Evolutionary conservation across 2,329 filamentous ascomycete species (phyloP).

Genomic region (Chrysoporthe austroafricana): DNA sequence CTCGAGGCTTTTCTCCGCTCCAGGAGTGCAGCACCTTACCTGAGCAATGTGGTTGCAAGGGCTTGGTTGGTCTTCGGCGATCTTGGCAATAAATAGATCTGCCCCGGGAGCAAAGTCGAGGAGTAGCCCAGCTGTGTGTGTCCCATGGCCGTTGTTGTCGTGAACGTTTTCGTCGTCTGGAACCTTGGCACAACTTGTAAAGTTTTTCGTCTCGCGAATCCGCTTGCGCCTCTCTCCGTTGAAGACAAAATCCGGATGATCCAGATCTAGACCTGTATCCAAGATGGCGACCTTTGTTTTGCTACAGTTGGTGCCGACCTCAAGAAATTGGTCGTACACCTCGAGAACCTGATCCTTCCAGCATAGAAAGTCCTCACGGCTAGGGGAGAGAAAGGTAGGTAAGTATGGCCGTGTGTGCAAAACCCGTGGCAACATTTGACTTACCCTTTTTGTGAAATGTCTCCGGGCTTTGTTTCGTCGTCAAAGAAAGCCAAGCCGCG

Average conservation of each 20-base stretch:
- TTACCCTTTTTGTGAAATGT: neutral
- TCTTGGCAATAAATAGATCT: neutral
- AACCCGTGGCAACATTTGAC: neutral
- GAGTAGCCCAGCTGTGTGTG: neutral
- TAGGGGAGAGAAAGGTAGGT: neutral
- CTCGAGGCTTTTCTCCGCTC: too few species aligned
- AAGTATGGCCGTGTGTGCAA: neutral
- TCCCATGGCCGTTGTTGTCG: neutral
- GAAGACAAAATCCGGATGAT: neutral
- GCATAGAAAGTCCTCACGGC: neutral
- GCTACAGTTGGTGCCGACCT: neutral
- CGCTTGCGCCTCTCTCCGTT: neutral
- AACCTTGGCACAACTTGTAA: neutral
- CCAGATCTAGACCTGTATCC: neutral
- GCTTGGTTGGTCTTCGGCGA: neutral
- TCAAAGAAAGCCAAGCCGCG: neutral
- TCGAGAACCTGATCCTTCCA: neutral
- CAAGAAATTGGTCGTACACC: neutral
- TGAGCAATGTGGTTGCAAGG: neutral
- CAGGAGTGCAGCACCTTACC: neutral
- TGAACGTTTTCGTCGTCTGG: neutral
- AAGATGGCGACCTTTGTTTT: neutral
- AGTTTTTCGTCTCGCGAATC: neutral
- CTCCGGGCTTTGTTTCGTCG: neutral
- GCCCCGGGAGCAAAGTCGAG: neutral